These are phyloP conservation scores for Kodamaea arcana DNA, from an alignment of 1,139 yeast species.

Conservation along the genomic window DNA sequence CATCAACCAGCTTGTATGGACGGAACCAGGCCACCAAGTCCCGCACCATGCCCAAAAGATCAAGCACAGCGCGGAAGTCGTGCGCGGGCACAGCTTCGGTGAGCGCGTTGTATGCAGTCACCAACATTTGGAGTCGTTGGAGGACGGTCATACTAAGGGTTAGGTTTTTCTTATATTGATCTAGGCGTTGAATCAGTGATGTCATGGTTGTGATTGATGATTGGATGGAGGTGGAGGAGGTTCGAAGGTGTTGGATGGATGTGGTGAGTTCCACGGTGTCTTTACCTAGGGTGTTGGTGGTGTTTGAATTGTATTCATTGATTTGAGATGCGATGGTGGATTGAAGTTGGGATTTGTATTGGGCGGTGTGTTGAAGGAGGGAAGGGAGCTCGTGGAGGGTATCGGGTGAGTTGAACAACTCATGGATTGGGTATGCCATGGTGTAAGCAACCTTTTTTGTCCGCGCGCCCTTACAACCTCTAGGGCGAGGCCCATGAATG, in stretches of 20 bases:
- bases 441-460: no score
- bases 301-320: constrained; percentile 23
- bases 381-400: constrained; percentile 46
- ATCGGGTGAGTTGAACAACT: constrained; percentile 39
- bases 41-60: constrained; percentile 69
- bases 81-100: constrained; percentile 39
- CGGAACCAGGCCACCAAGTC: constrained; percentile 76
- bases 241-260: constrained; percentile 24
- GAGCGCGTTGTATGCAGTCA: constrained; percentile 71
- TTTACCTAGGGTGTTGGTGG: constrained; percentile 26
- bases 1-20: constrained; percentile 79
- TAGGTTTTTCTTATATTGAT: constrained; percentile 76
- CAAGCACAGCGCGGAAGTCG: constrained; percentile 64
- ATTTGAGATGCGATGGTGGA: constrained; percentile 33
- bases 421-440: constrained; percentile 22
- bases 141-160: constrained; percentile 81
- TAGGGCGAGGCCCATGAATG: no score
- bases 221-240: constrained; percentile 46
- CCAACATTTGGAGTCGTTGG: constrained; percentile 81
- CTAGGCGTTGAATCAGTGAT: constrained; percentile 70
- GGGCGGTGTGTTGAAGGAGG: constrained; percentile 33
- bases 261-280: constrained; percentile 48
- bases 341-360: constrained; percentile 47
- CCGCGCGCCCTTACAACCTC: no score
- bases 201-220: constrained; percentile 66